Evolutionary conservation across 345 rosid species (phyloP), one percentile per base, ranked within the genome.

Genomic region (Camelina neglecta): DNA sequence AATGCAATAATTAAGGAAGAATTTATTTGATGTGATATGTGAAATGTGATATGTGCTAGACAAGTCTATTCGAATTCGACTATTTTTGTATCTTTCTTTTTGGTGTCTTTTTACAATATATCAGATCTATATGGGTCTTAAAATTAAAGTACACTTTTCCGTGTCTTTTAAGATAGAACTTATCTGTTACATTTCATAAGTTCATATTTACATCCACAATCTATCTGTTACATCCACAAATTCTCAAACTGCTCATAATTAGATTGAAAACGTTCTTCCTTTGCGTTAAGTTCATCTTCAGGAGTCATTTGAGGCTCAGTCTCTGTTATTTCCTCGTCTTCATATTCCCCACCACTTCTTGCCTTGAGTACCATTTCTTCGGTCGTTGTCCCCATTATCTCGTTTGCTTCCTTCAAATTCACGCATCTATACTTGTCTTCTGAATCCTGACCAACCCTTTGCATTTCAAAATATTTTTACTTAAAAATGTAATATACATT

Each of bases 331-430:
- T 51, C 73, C 20, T 67, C 81, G 7, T 72, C 73, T 66, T 72
- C 73, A 60, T 21, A 51, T 2, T 73, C 56, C 41, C 39, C 76
- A 64, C 81, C 84, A 16, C 56, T 59, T 75, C 65, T 87, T 21
- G 88, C 95, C 82, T 81, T 85, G 1, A 84, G 86, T 68, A 93
- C 93, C 69, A 86, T 55, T 82, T 93, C 94, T 83, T 89, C 96
- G 0, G 94, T 89, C 0, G 96, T 90, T 63, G 81, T 84, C 67
- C 98, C 96, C 60, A 93, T 89, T 65, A 82, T 79, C 71, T 87
- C 87, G 68, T 89, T 90, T 38, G 95, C 97, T 47, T 67, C 79
- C 79, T 65, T 86, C 80, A 93, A 15, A 23, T 23, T 81, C 38
- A 84, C 84, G 59, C 89, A 80, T 42, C 48, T 55, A 64, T 84